Conservation (phyloP, 371 early-diverging fungal species). For the Apophysomyces ossiformis region DNA sequence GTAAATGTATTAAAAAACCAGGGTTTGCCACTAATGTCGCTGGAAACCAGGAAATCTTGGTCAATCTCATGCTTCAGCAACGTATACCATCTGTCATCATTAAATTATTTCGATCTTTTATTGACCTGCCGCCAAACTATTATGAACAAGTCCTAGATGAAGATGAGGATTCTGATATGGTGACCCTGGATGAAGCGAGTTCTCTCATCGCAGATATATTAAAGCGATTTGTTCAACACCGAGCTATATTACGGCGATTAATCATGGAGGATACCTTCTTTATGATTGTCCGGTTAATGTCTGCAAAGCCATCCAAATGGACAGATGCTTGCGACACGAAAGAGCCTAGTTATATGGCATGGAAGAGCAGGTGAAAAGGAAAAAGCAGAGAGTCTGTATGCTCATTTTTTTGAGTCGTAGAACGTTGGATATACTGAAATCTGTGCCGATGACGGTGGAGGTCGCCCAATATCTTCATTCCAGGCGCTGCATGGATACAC, state of each 20-base stretch:
- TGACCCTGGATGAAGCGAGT: constrained; percentile 32
- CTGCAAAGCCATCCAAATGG: constrained; percentile 35
- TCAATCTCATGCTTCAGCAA: constrained; percentile 47
- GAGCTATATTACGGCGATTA: constrained; percentile 37
- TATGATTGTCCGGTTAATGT: constrained; percentile 44
- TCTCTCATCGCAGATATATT: constrained; percentile 40
- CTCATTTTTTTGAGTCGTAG: constrained; percentile 13
- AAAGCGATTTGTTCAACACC: constrained; percentile 41
- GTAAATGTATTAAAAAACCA: constrained; percentile 21
- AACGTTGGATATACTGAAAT: constrained; percentile 32
- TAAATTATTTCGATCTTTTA: constrained; percentile 52
- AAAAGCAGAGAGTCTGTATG: background rate
- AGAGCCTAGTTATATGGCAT: constrained; percentile 34
- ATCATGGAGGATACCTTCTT: constrained; percentile 52
- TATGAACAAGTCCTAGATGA: constrained; percentile 13
- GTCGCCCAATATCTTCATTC: constrained; percentile 43
- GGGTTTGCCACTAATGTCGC: background rate
- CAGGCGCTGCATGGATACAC: constrained; percentile 29
- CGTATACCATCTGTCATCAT: constrained; percentile 52
- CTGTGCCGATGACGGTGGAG: constrained; percentile 34
- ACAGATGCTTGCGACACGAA: background rate
- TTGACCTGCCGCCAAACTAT: constrained; percentile 39
- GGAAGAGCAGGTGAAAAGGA: constrained; percentile 35
- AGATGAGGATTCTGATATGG: constrained; percentile 19
- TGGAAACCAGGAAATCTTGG: constrained; percentile 29